Conservation (phyloP, 768 basidiomycete species). For the Naganishia vaughanmartiniae region DNA sequence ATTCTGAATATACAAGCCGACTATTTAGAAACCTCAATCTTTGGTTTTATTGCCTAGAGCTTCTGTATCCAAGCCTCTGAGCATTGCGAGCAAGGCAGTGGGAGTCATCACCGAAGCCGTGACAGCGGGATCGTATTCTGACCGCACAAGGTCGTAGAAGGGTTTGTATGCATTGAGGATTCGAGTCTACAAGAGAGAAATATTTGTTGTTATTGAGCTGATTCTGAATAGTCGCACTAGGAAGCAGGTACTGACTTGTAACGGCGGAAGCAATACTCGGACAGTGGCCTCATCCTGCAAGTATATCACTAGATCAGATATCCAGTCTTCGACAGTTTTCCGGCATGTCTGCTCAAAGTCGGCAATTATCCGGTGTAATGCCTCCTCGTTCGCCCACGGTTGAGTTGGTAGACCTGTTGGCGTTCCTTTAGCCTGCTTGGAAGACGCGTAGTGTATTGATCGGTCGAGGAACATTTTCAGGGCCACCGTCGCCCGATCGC, state of each 20-base stretch:
- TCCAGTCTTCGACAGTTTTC: conserved; percentile 57
- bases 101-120: conserved; percentile 46
- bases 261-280: conserved; percentile 70
- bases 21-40: not conserved
- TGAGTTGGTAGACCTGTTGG: conserved; percentile 51
- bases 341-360: conserved; percentile 57
- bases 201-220: not conserved
- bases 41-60: not conserved
- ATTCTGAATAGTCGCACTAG: not conserved
- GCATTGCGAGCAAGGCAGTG: conserved; percentile 36
- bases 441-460: conserved; percentile 53
- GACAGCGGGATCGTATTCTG: conserved; percentile 55
- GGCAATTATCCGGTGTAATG: conserved; percentile 58
- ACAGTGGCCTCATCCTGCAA: conserved; percentile 77
- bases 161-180: conserved; percentile 71
- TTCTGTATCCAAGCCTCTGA: conserved; percentile 26
- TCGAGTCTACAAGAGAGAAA: conserved; percentile 57
- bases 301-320: conserved; percentile 68
- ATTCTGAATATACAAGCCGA: not conserved
- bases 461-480: conserved; percentile 66
- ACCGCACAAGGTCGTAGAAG: conserved; percentile 64
- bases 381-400: conserved; percentile 59
- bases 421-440: conserved; percentile 16
- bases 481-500: conserved; percentile 61
- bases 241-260: conserved; percentile 51